Base-by-base conservation (phyloP, 192 early-diverging fungal genomes). In the Entomortierella parvispora region DNA sequence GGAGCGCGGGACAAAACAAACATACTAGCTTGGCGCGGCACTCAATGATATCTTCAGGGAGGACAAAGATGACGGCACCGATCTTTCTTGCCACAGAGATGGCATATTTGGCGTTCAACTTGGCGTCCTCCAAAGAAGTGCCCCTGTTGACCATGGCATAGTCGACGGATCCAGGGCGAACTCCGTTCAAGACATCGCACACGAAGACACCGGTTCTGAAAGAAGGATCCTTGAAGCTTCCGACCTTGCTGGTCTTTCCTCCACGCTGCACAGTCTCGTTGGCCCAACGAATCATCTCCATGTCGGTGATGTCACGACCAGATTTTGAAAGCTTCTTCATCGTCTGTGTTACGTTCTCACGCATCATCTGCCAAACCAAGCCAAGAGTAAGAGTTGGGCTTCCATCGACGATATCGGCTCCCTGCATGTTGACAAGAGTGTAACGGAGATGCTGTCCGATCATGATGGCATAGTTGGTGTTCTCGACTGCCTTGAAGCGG, bases 21-120 rank as follows among this genome's bases (percentile, higher is more conserved):
- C 67, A 80, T 85, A 94, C 93, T 92, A 98, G 95, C 83, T 97
- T 97, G 50, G 95, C 89, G 83, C 96, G 93, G 68, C 97, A 94
- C 81, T 98, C 97, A 61, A 97, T 92, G 81, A 99, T 99, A 85
- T 99, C 97, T 86, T 99, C 97, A 12, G 96, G 97, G 45, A 97
- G 86, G 54, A 98, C 88, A 84, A 99, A 99, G 78, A 99, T 99
- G 34, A 96, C 97, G 15, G 98, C 97, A 22, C 98, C 98, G 54
- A 99, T 85, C 84, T 99, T 99, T 80, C 98, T 90, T 22, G 98
- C 98, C 86, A 98, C 96, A 7, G 96, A 97, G 58, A 99, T 98
- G 50, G 97, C 96, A 58, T 97, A 95, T 80, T 96, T 95, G 48
- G 96, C 95, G 68, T 98, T 99, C 69, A 94, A 71, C 86, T 93